Percentiles rank a stretch among this genome's conserved stretches.
Evolutionary conservation across 306 rosid genomes (phyloP).

Genomic region (Dryas octopetala): DNA sequence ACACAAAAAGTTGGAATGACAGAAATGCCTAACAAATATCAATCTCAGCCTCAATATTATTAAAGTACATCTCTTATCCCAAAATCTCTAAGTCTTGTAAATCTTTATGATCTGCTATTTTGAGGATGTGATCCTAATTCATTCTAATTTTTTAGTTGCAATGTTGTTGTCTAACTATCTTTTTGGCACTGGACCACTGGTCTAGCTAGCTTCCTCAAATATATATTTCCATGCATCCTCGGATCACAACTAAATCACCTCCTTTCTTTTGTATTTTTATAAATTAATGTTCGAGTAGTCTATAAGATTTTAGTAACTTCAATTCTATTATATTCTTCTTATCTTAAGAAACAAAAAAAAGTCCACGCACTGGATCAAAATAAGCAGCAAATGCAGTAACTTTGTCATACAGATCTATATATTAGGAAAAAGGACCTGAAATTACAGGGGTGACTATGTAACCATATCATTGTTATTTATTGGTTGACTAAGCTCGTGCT

Average conservation of each 20-base stretch:
- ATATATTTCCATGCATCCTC: not conserved
- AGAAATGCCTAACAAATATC: too few species aligned
- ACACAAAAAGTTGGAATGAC: too few species aligned
- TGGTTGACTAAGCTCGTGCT: not conserved
- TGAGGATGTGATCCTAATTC: too few species aligned
- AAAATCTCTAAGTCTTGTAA: too few species aligned
- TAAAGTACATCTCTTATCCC: too few species aligned
- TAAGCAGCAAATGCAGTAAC: not conserved
- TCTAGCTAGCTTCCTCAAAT: too few species aligned
- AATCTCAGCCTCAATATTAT: too few species aligned
- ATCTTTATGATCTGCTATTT: not conserved
- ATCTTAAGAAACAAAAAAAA: not conserved
- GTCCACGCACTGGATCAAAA: not conserved
- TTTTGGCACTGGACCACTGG: too few species aligned
- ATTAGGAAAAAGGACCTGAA: not conserved
- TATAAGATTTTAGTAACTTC: not conserved
- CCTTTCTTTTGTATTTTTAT: not conserved
- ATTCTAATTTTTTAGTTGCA: too few species aligned
- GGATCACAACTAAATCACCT: not conserved
- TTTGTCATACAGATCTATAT: not conserved
- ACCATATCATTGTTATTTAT: not conserved
- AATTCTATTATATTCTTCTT: not conserved
- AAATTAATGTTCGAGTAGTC: not conserved
- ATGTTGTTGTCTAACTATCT: too few species aligned
- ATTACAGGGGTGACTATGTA: not conserved